Base-by-base conservation (phyloP, 805 yeast species). In the Starmerella scarabaei region DNA sequence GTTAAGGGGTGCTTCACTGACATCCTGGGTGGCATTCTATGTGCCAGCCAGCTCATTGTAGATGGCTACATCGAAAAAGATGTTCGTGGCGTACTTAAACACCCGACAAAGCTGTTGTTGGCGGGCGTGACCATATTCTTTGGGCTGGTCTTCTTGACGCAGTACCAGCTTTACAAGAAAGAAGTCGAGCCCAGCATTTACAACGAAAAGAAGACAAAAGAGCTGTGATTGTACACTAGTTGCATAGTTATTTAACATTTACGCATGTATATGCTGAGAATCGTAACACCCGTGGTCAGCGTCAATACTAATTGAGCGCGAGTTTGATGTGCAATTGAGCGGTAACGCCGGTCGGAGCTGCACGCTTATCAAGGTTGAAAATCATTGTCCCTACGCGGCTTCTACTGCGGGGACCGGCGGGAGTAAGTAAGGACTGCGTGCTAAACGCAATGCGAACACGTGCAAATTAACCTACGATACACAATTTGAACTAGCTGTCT, bases 81-180 rank as follows among this genome's bases (percentile, higher is more conserved):
- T 30, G 37, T 56, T 36, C 37, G 42, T 21, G 64, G 60, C 14
- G 50, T 61, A 31, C 41, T 49, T 38, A 54, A 65, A 40, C 71
- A 69, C 48, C 60, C 68, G 16, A 67, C 69, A 36, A 69, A 69
- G 48, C 51, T 66, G 20, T 63, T 69, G 12, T 54, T 69, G 28
- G 61, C 66, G 1, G 16, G 55, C 14, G 67, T 55, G 27, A 58
- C 65, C 5, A 41, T 57, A 14, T 21, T 49, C 11, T 61, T 61
- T 37, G 61, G 58, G 33, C 39, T 40, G 7, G 37, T 61, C 9
- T 60, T 61, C 44, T 30, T 57, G 29, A 28, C 45, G 17, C 65
- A 61, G 52, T 56, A 55, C 39, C 44, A 41, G 8, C 24, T 48
- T 3, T 53, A 52, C 36, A 4, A 27, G 4, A 24, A 35, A 4